phyloP scores from a whole-genome alignment of 2,329 filamentous ascomycete genomes.

The Alternaria conjuncta region DNA sequence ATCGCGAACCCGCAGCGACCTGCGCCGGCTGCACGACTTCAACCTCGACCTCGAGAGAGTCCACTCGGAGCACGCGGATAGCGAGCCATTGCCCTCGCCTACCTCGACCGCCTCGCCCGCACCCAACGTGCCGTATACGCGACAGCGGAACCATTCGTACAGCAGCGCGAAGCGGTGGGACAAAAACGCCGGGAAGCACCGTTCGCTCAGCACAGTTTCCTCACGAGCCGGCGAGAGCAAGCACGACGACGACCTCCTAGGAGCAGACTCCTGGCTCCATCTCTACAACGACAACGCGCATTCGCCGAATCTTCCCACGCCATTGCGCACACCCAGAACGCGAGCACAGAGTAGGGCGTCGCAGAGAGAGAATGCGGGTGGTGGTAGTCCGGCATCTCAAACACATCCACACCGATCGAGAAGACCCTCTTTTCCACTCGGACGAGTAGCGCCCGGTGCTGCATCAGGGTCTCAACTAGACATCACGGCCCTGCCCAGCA shows the following conservation, averaged over 20 bases:
- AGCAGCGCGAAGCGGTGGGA: constrained; percentile 6
- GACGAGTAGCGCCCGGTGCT: neutral
- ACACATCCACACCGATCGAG: constrained; percentile 12
- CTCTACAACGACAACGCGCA: constrained; percentile 12
- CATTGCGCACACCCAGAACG: constrained; percentile 4
- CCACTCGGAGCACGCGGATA: constrained; percentile 19
- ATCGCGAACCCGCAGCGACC: constrained; percentile 18
- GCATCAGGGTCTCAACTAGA: constrained; percentile 26
- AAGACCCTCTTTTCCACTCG: constrained; percentile 10
- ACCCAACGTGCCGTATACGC: constrained; percentile 21
- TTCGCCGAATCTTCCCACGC: constrained; percentile 4
- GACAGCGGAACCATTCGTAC: neutral
- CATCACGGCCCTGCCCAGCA: constrained; percentile 39
- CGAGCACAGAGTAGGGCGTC: constrained; percentile 5
- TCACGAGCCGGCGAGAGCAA: constrained; percentile 4
- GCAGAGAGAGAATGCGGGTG: constrained; percentile 7
- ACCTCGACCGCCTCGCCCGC: constrained; percentile 20
- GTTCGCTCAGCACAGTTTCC: constrained; percentile 5
- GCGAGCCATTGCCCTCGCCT: constrained; percentile 10
- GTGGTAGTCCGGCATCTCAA: constrained; percentile 6
- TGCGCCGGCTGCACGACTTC: constrained; percentile 24
- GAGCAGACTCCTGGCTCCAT: constrained; percentile 14
- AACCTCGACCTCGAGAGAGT: constrained; percentile 16
- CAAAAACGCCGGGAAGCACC: neutral
- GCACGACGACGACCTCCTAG: constrained; percentile 8